phyloP scores from a whole-genome alignment of 2,329 filamentous ascomycete genomes.

The Scedosporium dehoogii region DNA sequence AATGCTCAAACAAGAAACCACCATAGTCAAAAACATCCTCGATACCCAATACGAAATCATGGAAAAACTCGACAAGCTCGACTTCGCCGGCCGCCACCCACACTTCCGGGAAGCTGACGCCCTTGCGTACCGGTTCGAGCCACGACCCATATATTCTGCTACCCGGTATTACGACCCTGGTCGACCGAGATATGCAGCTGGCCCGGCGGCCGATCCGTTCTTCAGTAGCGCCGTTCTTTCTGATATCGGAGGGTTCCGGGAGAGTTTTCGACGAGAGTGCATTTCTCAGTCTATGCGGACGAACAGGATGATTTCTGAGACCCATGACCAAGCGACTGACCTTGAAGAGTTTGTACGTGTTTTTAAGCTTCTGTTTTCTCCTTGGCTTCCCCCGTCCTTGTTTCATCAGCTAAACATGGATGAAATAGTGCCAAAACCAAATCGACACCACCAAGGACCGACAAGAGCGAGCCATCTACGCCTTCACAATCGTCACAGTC shows the following conservation, averaged over 20 bases:
- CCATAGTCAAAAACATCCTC: constrained; percentile 25
- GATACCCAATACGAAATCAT: constrained; percentile 17
- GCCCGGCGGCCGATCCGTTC: neutral
- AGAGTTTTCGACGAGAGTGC: neutral
- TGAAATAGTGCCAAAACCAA: constrained; percentile 14
- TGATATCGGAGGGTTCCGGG: neutral
- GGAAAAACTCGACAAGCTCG: neutral
- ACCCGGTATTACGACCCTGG: neutral
- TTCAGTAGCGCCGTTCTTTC: neutral
- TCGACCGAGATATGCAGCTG: neutral
- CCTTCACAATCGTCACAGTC: constrained; percentile 39
- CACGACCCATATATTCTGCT: neutral
- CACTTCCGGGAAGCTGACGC: neutral
- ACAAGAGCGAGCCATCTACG: constrained; percentile 37
- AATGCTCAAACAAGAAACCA: constrained; percentile 30
- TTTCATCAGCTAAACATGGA: neutral
- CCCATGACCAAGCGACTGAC: neutral
- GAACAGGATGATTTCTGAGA: neutral
- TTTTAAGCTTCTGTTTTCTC: too few relatives aligned
- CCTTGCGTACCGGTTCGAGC: neutral
- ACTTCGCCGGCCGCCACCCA: too few relatives aligned
- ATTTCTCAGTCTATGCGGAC: neutral
- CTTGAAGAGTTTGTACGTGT: neutral
- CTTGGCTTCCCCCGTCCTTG: neutral
- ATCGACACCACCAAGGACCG: constrained; percentile 31